Conservation (phyloP, 108 stramenopile genomes). For the Aurantiochytrium sp. region DNA sequence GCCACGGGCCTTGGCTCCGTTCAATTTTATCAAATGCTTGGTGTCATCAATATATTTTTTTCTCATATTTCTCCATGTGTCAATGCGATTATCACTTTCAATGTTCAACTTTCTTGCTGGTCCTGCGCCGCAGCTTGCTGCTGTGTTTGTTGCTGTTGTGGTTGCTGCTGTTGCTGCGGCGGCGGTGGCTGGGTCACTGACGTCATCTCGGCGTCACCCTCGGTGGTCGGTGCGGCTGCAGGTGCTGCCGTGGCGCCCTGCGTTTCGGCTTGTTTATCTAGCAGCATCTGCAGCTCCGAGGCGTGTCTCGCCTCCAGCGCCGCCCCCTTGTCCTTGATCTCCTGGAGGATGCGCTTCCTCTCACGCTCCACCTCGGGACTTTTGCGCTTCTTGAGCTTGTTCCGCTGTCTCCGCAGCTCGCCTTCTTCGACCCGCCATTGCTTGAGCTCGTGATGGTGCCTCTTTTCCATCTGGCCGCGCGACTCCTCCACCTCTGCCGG, state of each 20-base stretch:
- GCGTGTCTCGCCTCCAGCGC: background rate
- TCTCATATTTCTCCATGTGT: no score
- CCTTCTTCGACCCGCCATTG: constrained; percentile 6
- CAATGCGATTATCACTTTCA: no score
- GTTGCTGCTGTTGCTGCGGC: no score
- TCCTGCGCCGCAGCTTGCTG: no score
- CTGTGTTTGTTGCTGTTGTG: no score
- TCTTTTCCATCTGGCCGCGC: background rate
- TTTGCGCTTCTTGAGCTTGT: background rate
- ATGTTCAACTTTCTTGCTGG: no score
- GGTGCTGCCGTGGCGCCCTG: background rate
- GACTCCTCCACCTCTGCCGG: background rate
- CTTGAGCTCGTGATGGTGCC: constrained; percentile 1
- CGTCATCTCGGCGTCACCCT: background rate
- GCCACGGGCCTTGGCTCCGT: no score
- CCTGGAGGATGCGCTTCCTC: background rate
- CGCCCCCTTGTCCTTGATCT: background rate
- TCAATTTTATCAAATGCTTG: no score
- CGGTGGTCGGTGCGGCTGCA: background rate
- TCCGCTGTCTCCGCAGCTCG: background rate
- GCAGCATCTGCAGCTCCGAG: background rate
- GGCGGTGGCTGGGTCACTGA: no score
- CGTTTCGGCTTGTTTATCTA: background rate
- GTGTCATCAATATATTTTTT: no score
- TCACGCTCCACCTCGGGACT: background rate